A percentile compares a stretch with the other conserved stretches of the same genome.
These are phyloP conservation scores for Neurospora sp. DNA, from an alignment of 495 filamentous ascomycete species.

Conservation along the genomic window DNA sequence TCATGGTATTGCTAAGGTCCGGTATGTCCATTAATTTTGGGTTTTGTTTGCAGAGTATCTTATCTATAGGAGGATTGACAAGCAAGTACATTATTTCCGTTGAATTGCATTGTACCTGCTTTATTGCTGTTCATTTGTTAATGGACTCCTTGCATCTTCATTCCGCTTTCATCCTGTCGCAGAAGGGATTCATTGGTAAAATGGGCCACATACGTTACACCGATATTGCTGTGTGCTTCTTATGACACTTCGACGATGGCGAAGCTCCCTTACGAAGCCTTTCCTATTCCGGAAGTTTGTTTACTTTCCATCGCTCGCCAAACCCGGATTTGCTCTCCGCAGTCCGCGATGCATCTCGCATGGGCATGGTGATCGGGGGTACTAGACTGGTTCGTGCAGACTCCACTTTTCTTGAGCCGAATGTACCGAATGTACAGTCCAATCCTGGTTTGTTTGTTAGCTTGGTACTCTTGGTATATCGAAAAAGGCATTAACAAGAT, in stretches of 20 bases:
- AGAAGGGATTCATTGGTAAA: not conserved
- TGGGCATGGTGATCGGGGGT: too few species aligned
- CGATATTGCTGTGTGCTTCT: not conserved
- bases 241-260: not conserved
- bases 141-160: not conserved
- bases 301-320: not conserved
- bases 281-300: not conserved
- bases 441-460: too few species aligned
- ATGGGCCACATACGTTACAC: not conserved
- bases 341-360: not conserved
- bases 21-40: not conserved
- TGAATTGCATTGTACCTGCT: not conserved
- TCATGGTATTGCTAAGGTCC: not conserved
- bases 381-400: too few species aligned
- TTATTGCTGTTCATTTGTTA: not conserved
- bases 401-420: too few species aligned
- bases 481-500: too few species aligned
- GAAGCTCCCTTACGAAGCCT: not conserved
- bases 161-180: not conserved
- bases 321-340: not conserved
- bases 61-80: not conserved
- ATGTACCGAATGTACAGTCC: too few species aligned
- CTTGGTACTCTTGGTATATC: too few species aligned
- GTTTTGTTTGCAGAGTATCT: not conserved
- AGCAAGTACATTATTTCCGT: not conserved